Percentiles rank a stretch among this genome's conserved stretches.
Conservation (phyloP, 106 monocot genomes). For the Dendrobium officinale region DNA sequence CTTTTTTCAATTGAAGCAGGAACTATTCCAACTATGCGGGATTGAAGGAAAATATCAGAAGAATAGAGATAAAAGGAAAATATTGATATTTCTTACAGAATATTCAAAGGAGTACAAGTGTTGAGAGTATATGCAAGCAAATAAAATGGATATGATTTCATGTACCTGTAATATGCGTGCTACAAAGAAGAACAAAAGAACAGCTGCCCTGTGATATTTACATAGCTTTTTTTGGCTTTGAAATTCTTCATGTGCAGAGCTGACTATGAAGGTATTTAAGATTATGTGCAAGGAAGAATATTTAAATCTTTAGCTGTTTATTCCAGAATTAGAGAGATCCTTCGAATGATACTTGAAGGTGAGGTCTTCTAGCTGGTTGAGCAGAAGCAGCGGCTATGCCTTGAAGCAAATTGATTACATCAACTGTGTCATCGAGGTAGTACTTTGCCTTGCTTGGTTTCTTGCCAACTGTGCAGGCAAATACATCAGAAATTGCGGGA, state of each 20-base stretch:
- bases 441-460: conserved; percentile 93
- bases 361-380: conserved; percentile 11
- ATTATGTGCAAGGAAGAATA: conserved; percentile 3
- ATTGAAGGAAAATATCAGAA: too few species aligned
- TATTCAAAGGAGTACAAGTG: too few species aligned
- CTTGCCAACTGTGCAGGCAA: conserved; percentile 81
- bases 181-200: background rate
- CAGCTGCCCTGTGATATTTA: too few species aligned
- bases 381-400: conserved; percentile 39
- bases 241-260: too few species aligned
- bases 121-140: too few species aligned
- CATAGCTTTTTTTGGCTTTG: too few species aligned
- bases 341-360: conserved; percentile 45
- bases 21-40: too few species aligned
- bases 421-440: conserved; percentile 70
- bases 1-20: too few species aligned
- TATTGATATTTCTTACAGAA: too few species aligned
- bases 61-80: too few species aligned
- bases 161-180: background rate
- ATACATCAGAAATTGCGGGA: conserved; percentile 41
- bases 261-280: too few species aligned
- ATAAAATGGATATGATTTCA: too few species aligned
- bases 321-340: conserved; percentile 23
- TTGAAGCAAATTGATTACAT: conserved; percentile 65
- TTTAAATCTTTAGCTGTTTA: background rate